Percentiles rank a stretch among this genome's conserved stretches.
Evolutionary conservation across 148 eudicot genomes (phyloP).

Genomic region (Rhododendron kiyosumense): DNA sequence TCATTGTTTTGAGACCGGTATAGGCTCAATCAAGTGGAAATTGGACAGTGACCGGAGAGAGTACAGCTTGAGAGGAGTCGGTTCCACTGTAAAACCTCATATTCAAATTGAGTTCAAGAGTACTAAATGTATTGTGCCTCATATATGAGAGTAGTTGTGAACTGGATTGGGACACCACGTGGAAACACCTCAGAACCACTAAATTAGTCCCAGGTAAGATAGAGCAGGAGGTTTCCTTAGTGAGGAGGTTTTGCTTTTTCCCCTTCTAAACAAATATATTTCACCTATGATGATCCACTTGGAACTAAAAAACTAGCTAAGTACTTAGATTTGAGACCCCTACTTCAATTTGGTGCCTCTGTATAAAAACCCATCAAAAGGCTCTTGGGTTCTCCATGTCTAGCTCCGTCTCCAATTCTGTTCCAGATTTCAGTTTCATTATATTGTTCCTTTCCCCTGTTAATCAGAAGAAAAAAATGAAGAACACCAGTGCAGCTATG

Average conservation of each 20-base stretch:
- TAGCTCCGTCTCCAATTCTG: background rate
- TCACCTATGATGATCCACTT: background rate
- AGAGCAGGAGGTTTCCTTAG: background rate
- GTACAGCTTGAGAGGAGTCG: too few species aligned
- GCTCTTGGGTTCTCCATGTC: background rate
- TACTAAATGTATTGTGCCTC: too few species aligned
- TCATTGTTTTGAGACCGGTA: too few species aligned
- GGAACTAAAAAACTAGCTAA: background rate
- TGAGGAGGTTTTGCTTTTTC: constrained; percentile 17
- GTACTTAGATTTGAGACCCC: background rate
- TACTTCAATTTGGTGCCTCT: constrained; percentile 1
- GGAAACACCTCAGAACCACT: too few species aligned
- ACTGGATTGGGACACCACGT: too few species aligned
- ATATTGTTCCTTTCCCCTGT: background rate
- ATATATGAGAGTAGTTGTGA: too few species aligned
- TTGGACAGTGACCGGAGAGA: too few species aligned
- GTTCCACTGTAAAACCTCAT: too few species aligned
- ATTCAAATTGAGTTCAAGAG: too few species aligned
- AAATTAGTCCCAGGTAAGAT: background rate
- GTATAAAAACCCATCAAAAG: background rate
- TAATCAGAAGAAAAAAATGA: constrained; percentile 24
- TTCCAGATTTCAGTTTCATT: too few species aligned
- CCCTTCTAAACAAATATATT: background rate
- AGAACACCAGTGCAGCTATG: constrained; percentile 38
- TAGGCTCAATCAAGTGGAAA: too few species aligned